Percentiles rank a stretch among this genome's conserved stretches.
These are phyloP conservation scores for Hyphodiscus hymeniophilus DNA, from an alignment of 495 filamentous ascomycete species.

Conservation along the genomic window DNA sequence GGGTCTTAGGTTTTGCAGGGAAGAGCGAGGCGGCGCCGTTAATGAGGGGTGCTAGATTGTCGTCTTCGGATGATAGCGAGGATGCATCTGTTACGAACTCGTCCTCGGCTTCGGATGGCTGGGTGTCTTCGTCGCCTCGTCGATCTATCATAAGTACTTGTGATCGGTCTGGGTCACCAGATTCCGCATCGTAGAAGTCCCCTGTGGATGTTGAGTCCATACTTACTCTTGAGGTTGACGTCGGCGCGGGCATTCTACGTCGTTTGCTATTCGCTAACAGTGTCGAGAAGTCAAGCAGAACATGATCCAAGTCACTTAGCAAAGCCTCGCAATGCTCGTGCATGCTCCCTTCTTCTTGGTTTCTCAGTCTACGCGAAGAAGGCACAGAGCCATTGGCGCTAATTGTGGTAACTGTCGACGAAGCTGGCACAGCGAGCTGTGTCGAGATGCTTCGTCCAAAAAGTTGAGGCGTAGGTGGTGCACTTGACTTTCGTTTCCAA, in stretches of 20 bases:
- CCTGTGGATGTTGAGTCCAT: slow-evolving; percentile 69
- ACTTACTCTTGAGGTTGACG: slow-evolving; percentile 56
- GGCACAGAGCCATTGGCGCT: slow-evolving; percentile 28
- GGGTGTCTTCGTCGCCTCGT: slow-evolving; percentile 50
- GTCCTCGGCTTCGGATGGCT: slow-evolving; percentile 46
- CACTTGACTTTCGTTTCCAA: slow-evolving; percentile 82
- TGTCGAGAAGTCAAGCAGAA: slow-evolving; percentile 70
- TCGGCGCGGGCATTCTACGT: slow-evolving; percentile 50
- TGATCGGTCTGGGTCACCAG: slow-evolving; percentile 51
- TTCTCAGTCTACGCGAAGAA: slow-evolving; percentile 6
- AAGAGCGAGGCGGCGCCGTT: slow-evolving; percentile 49
- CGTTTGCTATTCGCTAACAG: slow-evolving; percentile 72
- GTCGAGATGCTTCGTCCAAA: slow-evolving; percentile 40
- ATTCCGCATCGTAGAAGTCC: slow-evolving; percentile 91
- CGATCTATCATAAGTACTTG: slow-evolving; percentile 68
- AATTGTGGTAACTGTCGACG: slow-evolving; percentile 28
- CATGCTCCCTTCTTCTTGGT: slow-evolving; percentile 45
- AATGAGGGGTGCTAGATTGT: slow-evolving; percentile 30
- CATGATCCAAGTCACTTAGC: slow-evolving; percentile 72
- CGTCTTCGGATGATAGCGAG: slow-evolving; percentile 53
- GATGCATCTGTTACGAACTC: slow-evolving; percentile 48
- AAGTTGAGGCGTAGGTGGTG: slow-evolving; percentile 30
- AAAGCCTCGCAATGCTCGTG: slow-evolving; percentile 74
- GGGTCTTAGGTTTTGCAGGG: slow-evolving; percentile 62
- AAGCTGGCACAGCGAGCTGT: slow-evolving; percentile 52